A percentile compares a stretch with the other conserved stretches of the same genome.
Evolutionary conservation across 2,329 filamentous ascomycete genomes (phyloP).

Genomic region (Pseudogymnoascus sp.): DNA sequence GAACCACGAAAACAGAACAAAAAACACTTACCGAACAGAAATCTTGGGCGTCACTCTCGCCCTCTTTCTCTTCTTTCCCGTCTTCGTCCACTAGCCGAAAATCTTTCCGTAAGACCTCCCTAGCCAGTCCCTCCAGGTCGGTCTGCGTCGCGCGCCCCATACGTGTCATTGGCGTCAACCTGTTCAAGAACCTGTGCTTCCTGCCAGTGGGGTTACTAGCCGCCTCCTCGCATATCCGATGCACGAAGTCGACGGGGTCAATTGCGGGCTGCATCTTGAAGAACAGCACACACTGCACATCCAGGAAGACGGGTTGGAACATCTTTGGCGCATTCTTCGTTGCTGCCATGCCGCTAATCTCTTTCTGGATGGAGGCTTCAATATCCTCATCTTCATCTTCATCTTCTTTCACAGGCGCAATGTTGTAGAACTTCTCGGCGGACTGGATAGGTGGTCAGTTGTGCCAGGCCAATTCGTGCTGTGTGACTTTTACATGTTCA

Average conservation of each 20-base stretch:
- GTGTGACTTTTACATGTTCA: slow-evolving; percentile 47
- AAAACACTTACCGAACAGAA: slow-evolving; percentile 14
- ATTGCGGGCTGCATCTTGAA: slow-evolving; percentile 49
- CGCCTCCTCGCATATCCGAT: slow-evolving; percentile 49
- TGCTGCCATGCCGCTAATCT: slow-evolving; percentile 56
- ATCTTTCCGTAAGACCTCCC: slow-evolving; percentile 52
- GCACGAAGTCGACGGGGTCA: slow-evolving; percentile 47
- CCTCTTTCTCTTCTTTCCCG: slow-evolving; percentile 18
- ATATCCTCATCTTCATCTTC: slow-evolving; percentile 52
- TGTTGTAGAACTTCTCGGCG: slow-evolving; percentile 53
- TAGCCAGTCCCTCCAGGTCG: slow-evolving; percentile 58
- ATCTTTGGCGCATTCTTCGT: slow-evolving; percentile 34
- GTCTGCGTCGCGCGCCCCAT: slow-evolving; percentile 60
- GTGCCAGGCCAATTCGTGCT: slow-evolving; percentile 11
- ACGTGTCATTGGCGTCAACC: slow-evolving; percentile 47
- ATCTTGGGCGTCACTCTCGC: slow-evolving; percentile 14
- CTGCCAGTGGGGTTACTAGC: slow-evolving; percentile 35
- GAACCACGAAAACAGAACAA: background rate
- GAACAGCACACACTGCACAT: slow-evolving; percentile 57
- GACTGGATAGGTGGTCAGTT: slow-evolving; percentile 41
- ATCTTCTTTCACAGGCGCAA: slow-evolving; percentile 28
- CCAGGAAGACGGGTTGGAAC: slow-evolving; percentile 47
- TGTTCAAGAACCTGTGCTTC: slow-evolving; percentile 52
- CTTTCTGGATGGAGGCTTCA: slow-evolving; percentile 63
- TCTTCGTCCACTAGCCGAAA: slow-evolving; percentile 44